Evolutionary conservation across 306 rosid genomes (phyloP), one percentile per base, ranked within the genome.

Genomic region (Dalbergia cochinchinensis): DNA sequence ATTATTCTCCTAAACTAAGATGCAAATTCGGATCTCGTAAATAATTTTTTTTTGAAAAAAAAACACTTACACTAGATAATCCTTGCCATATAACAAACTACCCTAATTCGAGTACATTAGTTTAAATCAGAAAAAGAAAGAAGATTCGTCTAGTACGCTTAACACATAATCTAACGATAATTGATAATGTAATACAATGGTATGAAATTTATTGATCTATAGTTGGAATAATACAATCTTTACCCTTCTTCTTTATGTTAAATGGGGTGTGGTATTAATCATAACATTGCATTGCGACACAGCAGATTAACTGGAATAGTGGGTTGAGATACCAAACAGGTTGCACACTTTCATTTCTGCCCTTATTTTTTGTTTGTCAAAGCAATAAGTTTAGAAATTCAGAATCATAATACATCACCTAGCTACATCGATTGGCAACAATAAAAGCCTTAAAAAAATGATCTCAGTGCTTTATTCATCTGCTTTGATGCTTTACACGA

Each of bases 381-480:
- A 63, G 5, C 53, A 63, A 31, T 6, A n/a, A 62, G 19, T 65
- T 18, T 26, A 51, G 13, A 53, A 66, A 51, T 61, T 39, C 47
- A 51, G 63, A 62, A 67, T 5, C 37, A 26, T 51, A 61, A 76
- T 8, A 64, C 47, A 63, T 53, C 9, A 37, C 39, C 63, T 44
- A 31, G 11, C 55, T 48, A 79, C 11, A 70, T 19, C 13, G 33
- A 48, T 68, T 33, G 45, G 44, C 16, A 58, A 75, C 74, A 53
- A 69, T 63, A 81, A 22, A 64, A 34, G 8, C 63, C 48, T 59
- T 59, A 50, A 45, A 33, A 31, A 13, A 71, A 59, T 41, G 12
- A 79, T 74, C 74, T 53, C 26, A 69, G 41, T 59, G 83, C 70
- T 83, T 76, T 78, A 66, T 83, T 80, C 35, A 66, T 42, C 65